Percentiles rank a stretch among this genome's conserved stretches.
These are phyloP conservation scores for Suillus discolor DNA, from an alignment of 768 basidiomycete genomes.

Conservation along the genomic window DNA sequence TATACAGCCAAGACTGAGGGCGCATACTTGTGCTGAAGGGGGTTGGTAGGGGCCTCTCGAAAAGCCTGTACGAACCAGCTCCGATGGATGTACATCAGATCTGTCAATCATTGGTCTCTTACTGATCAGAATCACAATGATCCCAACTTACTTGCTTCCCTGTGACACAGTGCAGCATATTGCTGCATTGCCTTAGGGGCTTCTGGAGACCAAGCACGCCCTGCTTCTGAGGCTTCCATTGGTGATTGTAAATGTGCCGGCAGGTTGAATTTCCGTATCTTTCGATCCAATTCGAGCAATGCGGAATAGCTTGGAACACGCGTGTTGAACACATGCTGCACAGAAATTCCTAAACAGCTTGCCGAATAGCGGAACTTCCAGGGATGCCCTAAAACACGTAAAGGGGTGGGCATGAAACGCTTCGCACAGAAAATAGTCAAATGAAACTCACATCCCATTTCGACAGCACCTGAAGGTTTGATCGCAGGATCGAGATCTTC, in stretches of 20 bases:
- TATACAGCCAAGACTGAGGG: slow-evolving; percentile 48
- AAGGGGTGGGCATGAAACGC: slow-evolving; percentile 18
- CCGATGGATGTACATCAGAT: slow-evolving; percentile 49
- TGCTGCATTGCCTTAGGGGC: slow-evolving; percentile 46
- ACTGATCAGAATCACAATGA: not conserved
- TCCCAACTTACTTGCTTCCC: slow-evolving; percentile 46
- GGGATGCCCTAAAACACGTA: slow-evolving; percentile 35
- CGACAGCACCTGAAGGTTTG: slow-evolving; percentile 36
- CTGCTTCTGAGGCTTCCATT: slow-evolving; percentile 29
- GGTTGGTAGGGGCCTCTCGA: slow-evolving; percentile 42
- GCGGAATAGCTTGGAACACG: slow-evolving; percentile 43
- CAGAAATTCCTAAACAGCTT: slow-evolving; percentile 45
- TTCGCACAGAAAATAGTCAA: not conserved
- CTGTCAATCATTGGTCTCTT: slow-evolving; percentile 22
- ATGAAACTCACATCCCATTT: slow-evolving; percentile 44
- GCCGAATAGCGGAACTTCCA: slow-evolving; percentile 51
- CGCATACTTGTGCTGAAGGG: slow-evolving; percentile 46
- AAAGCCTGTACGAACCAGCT: slow-evolving; percentile 52
- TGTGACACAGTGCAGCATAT: slow-evolving; percentile 40
- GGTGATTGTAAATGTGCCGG: slow-evolving; percentile 48
- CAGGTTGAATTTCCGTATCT: slow-evolving; percentile 51
- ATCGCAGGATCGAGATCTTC: slow-evolving; percentile 41
- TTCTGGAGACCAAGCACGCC: slow-evolving; percentile 42
- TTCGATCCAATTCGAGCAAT: slow-evolving; percentile 51
- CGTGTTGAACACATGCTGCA: slow-evolving; percentile 44